Evolutionary conservation across 1,139 yeast genomes (phyloP).

Genomic region (Taphrina wiesneri): DNA sequence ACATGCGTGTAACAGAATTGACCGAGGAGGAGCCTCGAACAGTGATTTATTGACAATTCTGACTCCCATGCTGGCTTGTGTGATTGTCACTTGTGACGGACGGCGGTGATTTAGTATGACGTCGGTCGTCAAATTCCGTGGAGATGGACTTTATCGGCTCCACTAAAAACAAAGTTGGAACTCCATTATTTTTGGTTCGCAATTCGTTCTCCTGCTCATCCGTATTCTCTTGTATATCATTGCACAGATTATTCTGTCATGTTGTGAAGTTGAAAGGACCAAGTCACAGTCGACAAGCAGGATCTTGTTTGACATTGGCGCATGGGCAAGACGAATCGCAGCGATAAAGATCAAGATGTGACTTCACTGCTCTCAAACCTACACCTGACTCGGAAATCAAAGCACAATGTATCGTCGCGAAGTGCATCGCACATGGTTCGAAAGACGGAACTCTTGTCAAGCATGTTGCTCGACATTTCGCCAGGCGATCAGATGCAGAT

Average conservation of each 20-base stretch:
- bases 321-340: not conserved
- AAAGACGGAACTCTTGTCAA: not conserved
- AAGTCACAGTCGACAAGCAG: too few species aligned
- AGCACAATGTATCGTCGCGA: not conserved
- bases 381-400: not conserved
- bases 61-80: slow-evolving; percentile 9
- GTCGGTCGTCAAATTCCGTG: not conserved
- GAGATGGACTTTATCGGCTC: not conserved
- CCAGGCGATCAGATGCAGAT: slow-evolving; percentile 20
- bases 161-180: not conserved
- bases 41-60: slow-evolving; percentile 1
- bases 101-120: not conserved
- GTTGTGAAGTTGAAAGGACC: too few species aligned
- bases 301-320: not conserved
- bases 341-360: not conserved
- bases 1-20: slow-evolving; percentile 25
- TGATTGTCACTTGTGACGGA: not conserved
- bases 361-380: not conserved
- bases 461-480: slow-evolving; percentile 1
- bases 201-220: too few species aligned
- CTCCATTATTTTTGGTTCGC: too few species aligned
- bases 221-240: too few species aligned
- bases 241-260: too few species aligned
- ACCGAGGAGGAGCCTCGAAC: slow-evolving; percentile 1
- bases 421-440: not conserved